A percentile compares a stretch with the other conserved stretches of the same genome.
These are phyloP conservation scores for Nitzschia palea DNA, from an alignment of 108 stramenopile genomes.

Conservation along the genomic window DNA sequence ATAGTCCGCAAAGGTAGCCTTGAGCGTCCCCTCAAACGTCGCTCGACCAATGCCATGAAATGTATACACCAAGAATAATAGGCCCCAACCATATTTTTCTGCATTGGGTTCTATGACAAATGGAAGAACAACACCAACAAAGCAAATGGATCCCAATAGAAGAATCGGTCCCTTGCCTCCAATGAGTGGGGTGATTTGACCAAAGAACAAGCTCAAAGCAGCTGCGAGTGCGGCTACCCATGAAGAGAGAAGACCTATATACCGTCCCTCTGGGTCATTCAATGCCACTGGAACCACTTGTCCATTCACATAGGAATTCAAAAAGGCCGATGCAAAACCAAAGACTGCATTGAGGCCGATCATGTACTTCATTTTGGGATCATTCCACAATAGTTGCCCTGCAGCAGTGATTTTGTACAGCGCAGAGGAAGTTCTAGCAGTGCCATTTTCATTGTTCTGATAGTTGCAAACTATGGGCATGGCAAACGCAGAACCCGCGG, in stretches of 20 bases:
- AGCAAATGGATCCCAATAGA: slow-evolving; percentile 56
- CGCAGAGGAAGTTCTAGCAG: slow-evolving; percentile 6
- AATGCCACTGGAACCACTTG: slow-evolving; percentile 66
- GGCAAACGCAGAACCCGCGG: slow-evolving; percentile 38
- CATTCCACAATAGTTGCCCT: slow-evolving; percentile 47
- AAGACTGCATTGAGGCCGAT: slow-evolving; percentile 72
- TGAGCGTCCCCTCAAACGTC: slow-evolving; percentile 80
- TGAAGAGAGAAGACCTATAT: slow-evolving; percentile 67
- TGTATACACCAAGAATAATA: slow-evolving; percentile 56
- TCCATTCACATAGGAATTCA: slow-evolving; percentile 72
- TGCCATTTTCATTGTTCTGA: background rate
- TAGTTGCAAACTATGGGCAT: slow-evolving; percentile 49
- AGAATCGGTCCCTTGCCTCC: slow-evolving; percentile 61
- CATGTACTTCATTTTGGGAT: slow-evolving; percentile 85
- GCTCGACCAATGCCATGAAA: slow-evolving; percentile 75
- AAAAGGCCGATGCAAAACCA: slow-evolving; percentile 71
- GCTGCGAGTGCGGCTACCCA: slow-evolving; percentile 60
- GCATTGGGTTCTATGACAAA: slow-evolving; percentile 57
- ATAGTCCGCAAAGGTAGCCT: slow-evolving; percentile 78
- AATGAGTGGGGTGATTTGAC: slow-evolving; percentile 6
- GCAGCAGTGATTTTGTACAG: slow-evolving; percentile 55
- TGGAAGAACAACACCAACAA: slow-evolving; percentile 52
- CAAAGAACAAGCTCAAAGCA: slow-evolving; percentile 53
- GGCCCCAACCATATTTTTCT: slow-evolving; percentile 36
- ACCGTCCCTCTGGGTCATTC: slow-evolving; percentile 48